A percentile compares a stretch with the other conserved stretches of the same genome.
Evolutionary conservation across 2,329 filamentous ascomycete species (phyloP).

Genomic region (Aspergillus neoniger): DNA sequence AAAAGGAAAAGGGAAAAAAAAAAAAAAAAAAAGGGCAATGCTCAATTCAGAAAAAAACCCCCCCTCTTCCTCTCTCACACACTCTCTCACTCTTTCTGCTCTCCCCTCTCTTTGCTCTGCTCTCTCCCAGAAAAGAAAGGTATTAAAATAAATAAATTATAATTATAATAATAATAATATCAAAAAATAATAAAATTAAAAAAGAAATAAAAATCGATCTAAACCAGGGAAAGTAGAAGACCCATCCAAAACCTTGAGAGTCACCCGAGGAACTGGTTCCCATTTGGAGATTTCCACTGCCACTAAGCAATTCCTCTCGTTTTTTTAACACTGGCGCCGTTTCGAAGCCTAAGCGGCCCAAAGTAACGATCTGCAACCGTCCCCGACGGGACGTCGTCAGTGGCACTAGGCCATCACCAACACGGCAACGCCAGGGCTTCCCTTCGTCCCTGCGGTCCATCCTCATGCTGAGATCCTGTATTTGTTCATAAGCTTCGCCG

Average conservation of each 20-base stretch:
- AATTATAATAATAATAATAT: slow-evolving; percentile 6
- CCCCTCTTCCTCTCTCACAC: too few species aligned
- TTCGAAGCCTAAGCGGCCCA: slow-evolving; percentile 31
- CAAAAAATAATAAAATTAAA: slow-evolving; percentile 12
- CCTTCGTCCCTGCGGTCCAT: slow-evolving; percentile 31
- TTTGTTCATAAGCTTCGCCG: slow-evolving; percentile 49
- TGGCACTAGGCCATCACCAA: slow-evolving; percentile 37
- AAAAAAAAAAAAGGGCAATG: slow-evolving; percentile 7
- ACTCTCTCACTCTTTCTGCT: too few species aligned
- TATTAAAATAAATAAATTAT: slow-evolving; percentile 14
- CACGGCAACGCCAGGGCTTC: slow-evolving; percentile 29
- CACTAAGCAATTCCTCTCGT: slow-evolving; percentile 16
- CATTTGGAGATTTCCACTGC: slow-evolving; percentile 25
- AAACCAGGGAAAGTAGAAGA: slow-evolving; percentile 19
- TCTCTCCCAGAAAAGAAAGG: slow-evolving; percentile 7
- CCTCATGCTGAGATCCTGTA: slow-evolving; percentile 35
- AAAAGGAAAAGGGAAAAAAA: background rate
- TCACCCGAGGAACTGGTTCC: slow-evolving; percentile 39
- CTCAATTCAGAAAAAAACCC: background rate
- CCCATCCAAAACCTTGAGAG: slow-evolving; percentile 24
- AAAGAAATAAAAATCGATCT: slow-evolving; percentile 13
- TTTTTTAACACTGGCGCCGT: slow-evolving; percentile 28
- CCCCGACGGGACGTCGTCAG: slow-evolving; percentile 45
- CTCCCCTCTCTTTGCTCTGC: too few species aligned
- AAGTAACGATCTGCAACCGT: slow-evolving; percentile 42